A percentile compares a stretch with the other conserved stretches of the same genome.
Evolutionary conservation across 148 eudicot genomes (phyloP).

Genomic region (Limonium bicolor): DNA sequence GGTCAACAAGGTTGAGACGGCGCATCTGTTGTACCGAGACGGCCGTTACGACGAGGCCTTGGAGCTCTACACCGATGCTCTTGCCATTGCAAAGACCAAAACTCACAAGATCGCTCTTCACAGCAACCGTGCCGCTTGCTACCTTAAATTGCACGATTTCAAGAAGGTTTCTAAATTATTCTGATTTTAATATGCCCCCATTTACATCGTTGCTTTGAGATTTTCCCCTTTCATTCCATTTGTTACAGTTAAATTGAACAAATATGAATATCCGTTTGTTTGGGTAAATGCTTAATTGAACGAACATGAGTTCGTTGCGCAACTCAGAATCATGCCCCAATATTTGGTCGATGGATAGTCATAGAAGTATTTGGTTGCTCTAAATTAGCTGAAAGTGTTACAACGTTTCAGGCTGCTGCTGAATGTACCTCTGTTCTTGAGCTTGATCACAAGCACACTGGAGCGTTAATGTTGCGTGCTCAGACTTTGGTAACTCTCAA

Average conservation of each 20-base stretch:
- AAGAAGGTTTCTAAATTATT: slow-evolving; percentile 74
- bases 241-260: no score
- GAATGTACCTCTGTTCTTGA: slow-evolving; percentile 91
- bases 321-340: no score
- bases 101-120: slow-evolving; percentile 92
- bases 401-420: slow-evolving; percentile 56
- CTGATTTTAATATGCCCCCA: no score
- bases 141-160: slow-evolving; percentile 60
- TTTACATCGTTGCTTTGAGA: no score
- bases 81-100: slow-evolving; percentile 46
- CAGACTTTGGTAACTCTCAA: slow-evolving; percentile 86
- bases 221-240: no score
- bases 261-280: no score
- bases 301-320: no score
- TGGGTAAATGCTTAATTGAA: neutral
- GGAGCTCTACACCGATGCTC: slow-evolving; percentile 52
- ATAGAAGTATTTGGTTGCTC: no score
- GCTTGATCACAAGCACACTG: slow-evolving; percentile 79
- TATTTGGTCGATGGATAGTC: no score
- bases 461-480: slow-evolving; percentile 92
- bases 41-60: slow-evolving; percentile 54
- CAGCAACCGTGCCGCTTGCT: slow-evolving; percentile 96
- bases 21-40: slow-evolving; percentile 83
- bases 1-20: slow-evolving; percentile 64
- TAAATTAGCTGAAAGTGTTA: slow-evolving; percentile 7